A percentile compares a stretch with the other conserved stretches of the same genome.
phyloP scores from a whole-genome alignment of 495 filamentous ascomycete species.

The Aeminium ludgeri region DNA sequence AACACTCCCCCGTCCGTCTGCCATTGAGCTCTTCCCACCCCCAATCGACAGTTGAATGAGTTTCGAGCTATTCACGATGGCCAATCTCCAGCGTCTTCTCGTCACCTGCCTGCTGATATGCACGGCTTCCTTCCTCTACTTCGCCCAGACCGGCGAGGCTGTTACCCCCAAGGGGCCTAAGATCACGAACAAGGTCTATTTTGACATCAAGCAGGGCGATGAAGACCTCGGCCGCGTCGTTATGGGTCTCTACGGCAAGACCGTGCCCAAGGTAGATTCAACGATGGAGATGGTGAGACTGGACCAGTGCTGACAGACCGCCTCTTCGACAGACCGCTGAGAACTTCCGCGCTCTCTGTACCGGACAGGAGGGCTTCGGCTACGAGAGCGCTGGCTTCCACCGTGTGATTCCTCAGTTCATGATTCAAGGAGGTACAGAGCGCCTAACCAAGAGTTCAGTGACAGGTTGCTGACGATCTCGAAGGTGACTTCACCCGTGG shows the following conservation, averaged over 20 bases:
- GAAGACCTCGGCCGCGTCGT: constrained; percentile 72
- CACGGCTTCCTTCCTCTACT: constrained; percentile 52
- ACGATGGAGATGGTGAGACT: background rate
- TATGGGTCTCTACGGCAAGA: constrained; percentile 93
- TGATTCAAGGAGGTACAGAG: constrained; percentile 70
- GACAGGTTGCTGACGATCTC: no score
- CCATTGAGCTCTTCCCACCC: no score
- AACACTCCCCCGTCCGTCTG: no score
- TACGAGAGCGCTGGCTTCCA: constrained; percentile 94
- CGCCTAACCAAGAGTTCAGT: no score
- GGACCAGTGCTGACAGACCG: background rate
- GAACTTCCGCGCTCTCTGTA: constrained; percentile 94
- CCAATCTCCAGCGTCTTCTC: constrained; percentile 11
- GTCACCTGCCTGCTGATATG: constrained; percentile 43
- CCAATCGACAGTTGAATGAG: background rate
- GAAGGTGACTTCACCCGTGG: constrained; percentile 80
- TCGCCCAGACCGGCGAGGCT: constrained; percentile 52
- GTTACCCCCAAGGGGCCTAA: constrained; percentile 61
- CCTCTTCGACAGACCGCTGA: constrained; percentile 50
- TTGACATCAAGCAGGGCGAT: constrained; percentile 86
- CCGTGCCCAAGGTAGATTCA: constrained; percentile 62
- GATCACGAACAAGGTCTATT: constrained; percentile 40
- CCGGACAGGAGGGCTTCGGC: constrained; percentile 91
- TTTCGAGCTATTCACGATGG: constrained; percentile 26
- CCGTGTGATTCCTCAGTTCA: constrained; percentile 96